Evolutionary conservation across 2,329 filamentous ascomycete species (phyloP).

Genomic region (Trichoderma lentiforme): DNA sequence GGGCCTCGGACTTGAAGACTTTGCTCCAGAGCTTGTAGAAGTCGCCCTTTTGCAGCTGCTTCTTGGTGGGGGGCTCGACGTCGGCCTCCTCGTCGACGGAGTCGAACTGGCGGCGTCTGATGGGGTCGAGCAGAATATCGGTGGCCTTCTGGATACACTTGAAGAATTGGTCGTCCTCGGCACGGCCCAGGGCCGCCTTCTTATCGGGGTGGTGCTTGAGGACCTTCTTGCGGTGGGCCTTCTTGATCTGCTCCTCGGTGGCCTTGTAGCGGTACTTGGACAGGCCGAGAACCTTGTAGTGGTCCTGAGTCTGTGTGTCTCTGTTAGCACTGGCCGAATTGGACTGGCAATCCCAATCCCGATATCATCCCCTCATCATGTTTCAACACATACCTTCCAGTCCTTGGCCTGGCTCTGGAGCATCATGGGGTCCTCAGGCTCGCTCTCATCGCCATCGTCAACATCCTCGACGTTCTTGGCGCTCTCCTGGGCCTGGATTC

Average conservation of each 20-base stretch:
- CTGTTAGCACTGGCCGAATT: neutral
- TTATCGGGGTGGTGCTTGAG: constrained; percentile 98
- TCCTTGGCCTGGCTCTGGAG: constrained; percentile 94
- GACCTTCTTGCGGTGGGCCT: constrained; percentile 98
- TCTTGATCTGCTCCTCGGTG: constrained; percentile 97
- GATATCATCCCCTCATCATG: neutral
- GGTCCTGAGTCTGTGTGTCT: constrained; percentile 72
- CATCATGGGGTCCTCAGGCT: constrained; percentile 89
- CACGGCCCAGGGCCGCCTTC: constrained; percentile 84
- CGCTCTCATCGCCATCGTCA: constrained; percentile 86
- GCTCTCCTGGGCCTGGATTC: constrained; percentile 90
- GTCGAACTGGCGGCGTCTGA: constrained; percentile 92
- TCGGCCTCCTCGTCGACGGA: constrained; percentile 93
- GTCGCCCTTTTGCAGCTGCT: constrained; percentile 78
- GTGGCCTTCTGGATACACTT: constrained; percentile 99
- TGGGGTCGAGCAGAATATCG: constrained; percentile 87
- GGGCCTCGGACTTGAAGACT: constrained; percentile 86
- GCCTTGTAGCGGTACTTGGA: constrained; percentile 90
- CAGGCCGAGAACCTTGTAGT: constrained; percentile 93
- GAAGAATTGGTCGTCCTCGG: constrained; percentile 97
- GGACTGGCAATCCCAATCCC: neutral
- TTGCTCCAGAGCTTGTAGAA: constrained; percentile 93
- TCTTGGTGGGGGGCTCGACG: constrained; percentile 88
- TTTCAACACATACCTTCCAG: constrained; percentile 74
- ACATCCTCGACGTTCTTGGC: constrained; percentile 95